Evolutionary conservation across 2,329 filamentous ascomycete species (phyloP), one percentile per base, ranked within the genome.

Genomic region (Cladosporium sp.): DNA sequence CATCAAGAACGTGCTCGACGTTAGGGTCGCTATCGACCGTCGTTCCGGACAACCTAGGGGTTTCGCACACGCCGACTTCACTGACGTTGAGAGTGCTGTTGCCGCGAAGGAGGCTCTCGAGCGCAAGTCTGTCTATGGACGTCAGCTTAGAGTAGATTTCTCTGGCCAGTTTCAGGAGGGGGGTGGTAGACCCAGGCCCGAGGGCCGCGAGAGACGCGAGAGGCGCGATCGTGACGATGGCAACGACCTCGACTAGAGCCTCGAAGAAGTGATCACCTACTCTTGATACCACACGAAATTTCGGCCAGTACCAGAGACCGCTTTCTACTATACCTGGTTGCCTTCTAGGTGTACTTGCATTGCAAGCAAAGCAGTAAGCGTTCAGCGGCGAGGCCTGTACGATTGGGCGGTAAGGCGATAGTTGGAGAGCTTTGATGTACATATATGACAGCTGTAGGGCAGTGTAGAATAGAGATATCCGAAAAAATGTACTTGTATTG

Each of bases 41-140:
- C 84, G 88, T 69, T 93, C 91, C 7, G 92, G 92, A 55, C 89
- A 91, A 79, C 90, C 91, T 44, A 85, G 91, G 76, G 93, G 93
- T 68, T 96, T 95, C 76, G 91, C 89, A 23, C 92, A 96, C 76
- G 90, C 89, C 58, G 91, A 96, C 75, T 96, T 96, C 77, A 74
- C 85, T 52, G 86, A 91, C 71, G 75, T 88, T 46, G 84, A 88
- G 68, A 87, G 86, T 68, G 91, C 92, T n/a, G 72, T 79, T 64
- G 81, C 80, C 68, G 92, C 86, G 0, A 81, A 81, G 72, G 84
- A 87, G 64, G 70, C 81, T 16, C 80, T 96, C 46, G 69, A 77
- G 62, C 78, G 80, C 26, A 86, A 86, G 77, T 77, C 81, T 57
- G 80, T 93, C n/a, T 89, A 89, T 71, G 89, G 88, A 50, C 85